These are phyloP conservation scores for Vitis cinerea DNA, from an alignment of 164 flowering plant genomes.

Conservation along the genomic window DNA sequence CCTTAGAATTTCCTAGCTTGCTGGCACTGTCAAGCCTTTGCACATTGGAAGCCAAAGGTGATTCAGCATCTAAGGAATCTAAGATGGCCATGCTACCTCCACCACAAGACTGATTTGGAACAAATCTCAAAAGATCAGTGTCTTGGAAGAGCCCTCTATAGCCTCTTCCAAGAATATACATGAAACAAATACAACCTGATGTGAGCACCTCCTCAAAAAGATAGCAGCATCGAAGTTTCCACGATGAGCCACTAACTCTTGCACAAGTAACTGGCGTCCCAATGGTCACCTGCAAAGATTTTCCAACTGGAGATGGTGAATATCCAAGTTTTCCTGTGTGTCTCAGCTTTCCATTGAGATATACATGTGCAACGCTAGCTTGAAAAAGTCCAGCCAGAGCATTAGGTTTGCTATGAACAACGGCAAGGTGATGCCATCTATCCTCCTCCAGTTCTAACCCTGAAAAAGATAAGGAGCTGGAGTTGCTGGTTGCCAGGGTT, in stretches of 20 bases:
- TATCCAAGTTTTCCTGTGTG: conserved; percentile 96
- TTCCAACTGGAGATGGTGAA: conserved; percentile 95
- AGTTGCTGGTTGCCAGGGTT: conserved; percentile 92
- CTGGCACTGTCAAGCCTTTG: conserved; percentile 65
- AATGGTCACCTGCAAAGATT: conserved; percentile 83
- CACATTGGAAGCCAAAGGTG: conserved; percentile 46
- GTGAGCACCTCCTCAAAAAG: conserved; percentile 96
- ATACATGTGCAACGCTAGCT: conserved; percentile 92
- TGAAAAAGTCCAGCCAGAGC: conserved; percentile 99
- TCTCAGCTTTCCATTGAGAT: conserved; percentile 90
- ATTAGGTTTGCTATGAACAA: conserved; percentile 98
- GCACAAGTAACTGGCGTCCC: conserved; percentile 77
- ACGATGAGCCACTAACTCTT: conserved; percentile 59
- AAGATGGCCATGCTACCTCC: conserved; percentile 98
- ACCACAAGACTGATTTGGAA: conserved; percentile 97
- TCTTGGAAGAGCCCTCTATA: conserved; percentile 99
- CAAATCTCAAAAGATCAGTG: conserved; percentile 82
- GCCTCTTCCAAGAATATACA: conserved; percentile 98
- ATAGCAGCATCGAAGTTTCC: conserved; percentile 92
- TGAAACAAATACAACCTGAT: conserved; percentile 89
- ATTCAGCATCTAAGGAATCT: conserved; percentile 84
- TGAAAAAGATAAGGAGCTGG: conserved; percentile 74
- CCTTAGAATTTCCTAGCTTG: conserved; percentile 55
- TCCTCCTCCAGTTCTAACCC: conserved; percentile 88
- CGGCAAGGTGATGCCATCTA: conserved; percentile 98